These are phyloP conservation scores for Solanum piurae DNA, from an alignment of 257 asterid genomes.

Conservation along the genomic window DNA sequence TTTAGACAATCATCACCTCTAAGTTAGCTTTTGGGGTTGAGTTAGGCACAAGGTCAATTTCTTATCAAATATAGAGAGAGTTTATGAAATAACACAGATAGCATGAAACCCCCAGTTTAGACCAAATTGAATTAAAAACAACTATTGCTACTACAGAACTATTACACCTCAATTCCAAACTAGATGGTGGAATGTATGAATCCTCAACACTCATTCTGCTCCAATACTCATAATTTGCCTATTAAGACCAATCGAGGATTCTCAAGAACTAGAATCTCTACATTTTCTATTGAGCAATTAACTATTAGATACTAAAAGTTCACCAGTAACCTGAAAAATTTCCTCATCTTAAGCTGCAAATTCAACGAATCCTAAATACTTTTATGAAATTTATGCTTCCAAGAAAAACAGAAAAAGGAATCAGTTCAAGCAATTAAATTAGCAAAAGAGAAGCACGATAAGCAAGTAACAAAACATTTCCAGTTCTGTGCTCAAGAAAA, in stretches of 20 bases:
- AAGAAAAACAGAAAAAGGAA: not conserved
- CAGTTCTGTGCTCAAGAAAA: not conserved
- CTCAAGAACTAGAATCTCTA: not conserved
- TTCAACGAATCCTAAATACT: not conserved
- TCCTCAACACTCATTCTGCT: not conserved
- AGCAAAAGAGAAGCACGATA: not conserved
- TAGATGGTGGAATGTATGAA: not conserved
- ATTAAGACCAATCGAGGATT: not conserved
- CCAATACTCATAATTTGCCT: not conserved
- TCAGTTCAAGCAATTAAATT: not conserved
- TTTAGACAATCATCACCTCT: not conserved
- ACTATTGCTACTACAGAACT: not conserved
- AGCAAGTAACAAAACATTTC: not conserved
- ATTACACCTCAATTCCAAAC: not conserved
- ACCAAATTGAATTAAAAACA: not conserved
- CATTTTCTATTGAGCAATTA: not conserved
- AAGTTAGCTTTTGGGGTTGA: not conserved
- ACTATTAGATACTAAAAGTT: not conserved
- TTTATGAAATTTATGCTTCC: not conserved
- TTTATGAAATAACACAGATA: not conserved
- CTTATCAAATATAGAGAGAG: not conserved
- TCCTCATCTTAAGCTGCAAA: not conserved
- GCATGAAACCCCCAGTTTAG: not conserved
- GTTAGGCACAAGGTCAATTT: not conserved
- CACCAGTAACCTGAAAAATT: not conserved